Evolutionary conservation across 176 grass and related monocot species (phyloP).

Genomic region (Bolboschoenus planiculmis): DNA sequence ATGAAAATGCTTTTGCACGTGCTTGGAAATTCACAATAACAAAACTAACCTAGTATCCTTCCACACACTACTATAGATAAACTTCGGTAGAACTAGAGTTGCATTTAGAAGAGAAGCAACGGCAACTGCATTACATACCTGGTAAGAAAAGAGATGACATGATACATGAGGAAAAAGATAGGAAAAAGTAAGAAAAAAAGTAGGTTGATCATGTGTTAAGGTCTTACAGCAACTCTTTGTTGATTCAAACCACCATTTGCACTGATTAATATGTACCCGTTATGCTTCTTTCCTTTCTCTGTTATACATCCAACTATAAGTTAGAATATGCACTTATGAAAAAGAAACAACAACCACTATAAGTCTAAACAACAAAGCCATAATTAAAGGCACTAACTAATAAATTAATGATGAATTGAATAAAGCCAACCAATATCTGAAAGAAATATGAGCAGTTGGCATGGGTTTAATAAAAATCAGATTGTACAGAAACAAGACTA

Average conservation of each 20-base stretch:
- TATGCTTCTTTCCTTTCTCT: slow-evolving; percentile 44
- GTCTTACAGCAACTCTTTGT: slow-evolving; percentile 81
- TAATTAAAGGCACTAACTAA: not conserved
- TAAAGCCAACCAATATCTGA: not conserved
- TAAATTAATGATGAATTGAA: not conserved
- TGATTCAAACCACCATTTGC: slow-evolving; percentile 91
- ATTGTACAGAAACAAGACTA: not conserved
- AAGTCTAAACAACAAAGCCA: not conserved
- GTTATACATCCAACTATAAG: slow-evolving; percentile 10
- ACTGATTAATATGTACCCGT: slow-evolving; percentile 70
- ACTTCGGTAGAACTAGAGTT: slow-evolving; percentile 56
- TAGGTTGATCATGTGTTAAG: not conserved
- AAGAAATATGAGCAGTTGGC: not conserved
- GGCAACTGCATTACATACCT: slow-evolving; percentile 86
- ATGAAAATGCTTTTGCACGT: not conserved
- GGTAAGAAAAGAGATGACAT: slow-evolving; percentile 10
- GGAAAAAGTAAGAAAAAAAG: slow-evolving; percentile 2
- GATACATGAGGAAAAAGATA: not conserved
- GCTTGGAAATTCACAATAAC: slow-evolving; percentile 50
- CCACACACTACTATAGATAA: slow-evolving; percentile 93
- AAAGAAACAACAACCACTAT: not conserved
- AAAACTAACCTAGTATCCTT: slow-evolving; percentile 69
- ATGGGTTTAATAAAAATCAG: not conserved
- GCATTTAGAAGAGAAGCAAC: slow-evolving; percentile 76
- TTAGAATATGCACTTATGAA: not conserved